These are phyloP conservation scores for Camellia granthamiana DNA, from an alignment of 148 eudicot genomes.

Conservation along the genomic window DNA sequence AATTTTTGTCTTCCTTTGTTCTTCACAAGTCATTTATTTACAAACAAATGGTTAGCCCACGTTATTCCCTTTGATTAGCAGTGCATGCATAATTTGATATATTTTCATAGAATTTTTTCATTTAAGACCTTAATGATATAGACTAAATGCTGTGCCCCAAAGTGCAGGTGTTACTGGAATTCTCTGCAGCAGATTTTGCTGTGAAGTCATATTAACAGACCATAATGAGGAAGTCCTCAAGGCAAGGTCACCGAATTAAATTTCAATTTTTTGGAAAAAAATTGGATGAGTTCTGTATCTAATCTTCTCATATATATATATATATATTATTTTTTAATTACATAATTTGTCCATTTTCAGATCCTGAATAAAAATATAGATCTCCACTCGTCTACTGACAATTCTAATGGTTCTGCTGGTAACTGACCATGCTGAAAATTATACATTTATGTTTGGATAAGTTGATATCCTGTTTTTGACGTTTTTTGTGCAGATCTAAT, in stretches of 20 bases:
- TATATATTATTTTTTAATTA: not conserved
- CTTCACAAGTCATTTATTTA: not conserved
- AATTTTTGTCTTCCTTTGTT: not conserved
- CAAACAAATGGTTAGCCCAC: not conserved
- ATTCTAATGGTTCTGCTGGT: constrained; percentile 48
- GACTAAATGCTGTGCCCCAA: not conserved
- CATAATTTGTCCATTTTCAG: constrained; percentile 35
- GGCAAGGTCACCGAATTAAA: constrained; percentile 47
- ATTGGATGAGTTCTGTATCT: constrained; percentile 3
- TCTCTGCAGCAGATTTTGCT: constrained; percentile 79
- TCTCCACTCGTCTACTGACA: constrained; percentile 52
- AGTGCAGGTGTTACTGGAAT: constrained; percentile 77
- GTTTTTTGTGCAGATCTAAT: constrained; percentile 40
- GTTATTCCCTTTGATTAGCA: not conserved
- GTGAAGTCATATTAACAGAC: constrained; percentile 72
- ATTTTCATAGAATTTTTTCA: constrained; percentile 4
- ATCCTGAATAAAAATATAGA: constrained; percentile 75
- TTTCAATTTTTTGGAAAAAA: not conserved
- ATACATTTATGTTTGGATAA: constrained; percentile 12
- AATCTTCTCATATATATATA: not conserved
- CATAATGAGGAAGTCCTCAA: constrained; percentile 87
- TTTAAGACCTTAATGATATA: not conserved
- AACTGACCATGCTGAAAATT: constrained; percentile 21
- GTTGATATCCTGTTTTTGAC: constrained; percentile 3
- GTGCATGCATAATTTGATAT: not conserved